Base-by-base conservation (phyloP, 495 filamentous ascomycete genomes). In the Aspergillus coremiiformis region DNA sequence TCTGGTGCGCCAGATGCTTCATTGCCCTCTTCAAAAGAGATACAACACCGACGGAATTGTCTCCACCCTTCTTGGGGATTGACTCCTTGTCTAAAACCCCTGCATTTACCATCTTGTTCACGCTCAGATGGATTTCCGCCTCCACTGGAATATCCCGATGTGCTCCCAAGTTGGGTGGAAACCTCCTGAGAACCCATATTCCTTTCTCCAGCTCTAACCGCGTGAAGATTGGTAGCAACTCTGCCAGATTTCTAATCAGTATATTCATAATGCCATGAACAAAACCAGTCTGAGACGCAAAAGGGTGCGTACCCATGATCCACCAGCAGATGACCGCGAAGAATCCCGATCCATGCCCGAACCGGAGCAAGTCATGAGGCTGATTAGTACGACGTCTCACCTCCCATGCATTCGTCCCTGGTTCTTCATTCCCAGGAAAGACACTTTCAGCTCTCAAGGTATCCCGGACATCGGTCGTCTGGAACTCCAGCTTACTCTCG, bases 171-270 rank as follows among this genome's bases (percentile, higher is more conserved):
- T 63, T 65, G 8, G 62, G 62, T 17, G 55, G 55, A 4, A 49
- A 35, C 17, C 50, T 41, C 33, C 55, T 50, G 5, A 50, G 47
- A 9, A 63, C 50, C 68, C 68, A 73, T 48, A 59, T 56, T n/a
- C 62, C 63, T 1, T 56, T 45, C 12, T 58, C 54, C 37, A 64
- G 59, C 11, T 66, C 58, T 17, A 70, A 51, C 12, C 70, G 63
- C 2, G 62, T 67, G 27, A 68, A 62, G n/a, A 70, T 42, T 5
- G 68, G 69, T 9, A 71, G 48, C 44, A 58, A 47, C 57, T 72
- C 69, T 70, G 46, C 17, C 15, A n/a, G 12, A 14, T 3, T 35
- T 15, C 32, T 15, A 14, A n/a, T 35, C 32, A 35, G 32, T 35
- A 35, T 15, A 12, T 7, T 9, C 5, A 32, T 12, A 32, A 12